phyloP scores from a whole-genome alignment of 352 stramenopile species.

The Phytophthora macrochlamydospora region DNA sequence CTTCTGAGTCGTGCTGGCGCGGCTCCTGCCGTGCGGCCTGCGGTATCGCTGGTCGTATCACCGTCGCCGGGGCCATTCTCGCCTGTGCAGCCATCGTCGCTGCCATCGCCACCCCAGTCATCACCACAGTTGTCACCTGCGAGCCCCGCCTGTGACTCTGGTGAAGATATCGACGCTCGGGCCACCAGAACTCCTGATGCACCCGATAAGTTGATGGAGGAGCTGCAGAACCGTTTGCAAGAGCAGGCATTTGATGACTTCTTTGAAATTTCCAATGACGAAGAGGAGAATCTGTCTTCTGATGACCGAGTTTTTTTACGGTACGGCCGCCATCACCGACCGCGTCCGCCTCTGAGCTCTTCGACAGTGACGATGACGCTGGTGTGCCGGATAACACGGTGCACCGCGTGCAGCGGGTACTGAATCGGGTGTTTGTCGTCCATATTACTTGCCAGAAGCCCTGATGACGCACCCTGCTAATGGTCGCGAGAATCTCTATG shows the following conservation, averaged over 20 bases:
- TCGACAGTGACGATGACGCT: neutral
- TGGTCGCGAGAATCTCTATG: conserved; percentile 5
- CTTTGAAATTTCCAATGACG: neutral
- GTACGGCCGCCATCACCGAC: neutral
- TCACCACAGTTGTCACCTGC: too few relatives aligned
- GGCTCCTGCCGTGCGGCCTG: too few relatives aligned
- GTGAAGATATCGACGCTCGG: neutral
- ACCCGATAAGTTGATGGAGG: neutral
- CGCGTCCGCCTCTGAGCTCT: neutral
- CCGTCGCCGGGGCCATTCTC: neutral
- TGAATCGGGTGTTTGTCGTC: neutral
- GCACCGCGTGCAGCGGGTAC: neutral
- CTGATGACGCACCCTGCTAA: neutral
- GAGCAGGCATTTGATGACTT: neutral
- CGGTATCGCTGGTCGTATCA: too few relatives aligned
- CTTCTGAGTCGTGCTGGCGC: too few relatives aligned
- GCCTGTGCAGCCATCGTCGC: neutral
- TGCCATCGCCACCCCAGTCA: too few relatives aligned
- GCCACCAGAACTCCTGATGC: neutral
- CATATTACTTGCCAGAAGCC: neutral
- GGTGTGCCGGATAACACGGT: neutral
- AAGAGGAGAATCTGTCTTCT: neutral
- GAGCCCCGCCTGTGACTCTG: too few relatives aligned
- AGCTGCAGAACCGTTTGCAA: neutral
- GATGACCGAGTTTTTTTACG: too few relatives aligned